Percentiles rank a stretch among this genome's conserved stretches.
Conservation (phyloP, 306 rosid genomes). For the Arachis hypogaea region DNA sequence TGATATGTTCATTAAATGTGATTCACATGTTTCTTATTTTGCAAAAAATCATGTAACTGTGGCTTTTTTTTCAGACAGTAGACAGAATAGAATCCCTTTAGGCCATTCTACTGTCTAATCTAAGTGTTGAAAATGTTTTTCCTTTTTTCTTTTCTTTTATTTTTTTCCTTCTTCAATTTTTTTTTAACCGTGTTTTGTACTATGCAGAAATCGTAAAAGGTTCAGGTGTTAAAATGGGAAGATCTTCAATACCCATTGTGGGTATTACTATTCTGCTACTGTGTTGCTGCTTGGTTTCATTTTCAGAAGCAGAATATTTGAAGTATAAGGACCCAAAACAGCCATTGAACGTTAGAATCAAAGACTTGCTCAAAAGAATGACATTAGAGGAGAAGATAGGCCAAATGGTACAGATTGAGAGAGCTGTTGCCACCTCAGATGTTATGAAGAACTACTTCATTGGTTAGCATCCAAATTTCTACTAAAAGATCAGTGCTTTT, state of each 20-base stretch:
- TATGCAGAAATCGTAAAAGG: slow-evolving; percentile 37
- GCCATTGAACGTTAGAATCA: slow-evolving; percentile 65
- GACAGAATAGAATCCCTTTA: not conserved
- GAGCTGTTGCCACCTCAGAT: slow-evolving; percentile 66
- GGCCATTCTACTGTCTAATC: slow-evolving; percentile 8
- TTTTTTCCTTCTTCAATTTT: not conserved
- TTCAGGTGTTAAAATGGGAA: slow-evolving; percentile 52
- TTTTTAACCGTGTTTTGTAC: slow-evolving; percentile 18
- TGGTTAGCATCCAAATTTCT: slow-evolving; percentile 51
- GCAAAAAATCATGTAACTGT: not conserved
- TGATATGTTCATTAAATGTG: slow-evolving; percentile 17
- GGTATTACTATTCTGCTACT: slow-evolving; percentile 47
- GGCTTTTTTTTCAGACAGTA: not conserved
- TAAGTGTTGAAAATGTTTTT: slow-evolving; percentile 12
- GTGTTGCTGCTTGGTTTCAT: slow-evolving; percentile 51
- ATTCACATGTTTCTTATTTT: slow-evolving; percentile 7
- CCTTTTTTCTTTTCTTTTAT: not conserved
- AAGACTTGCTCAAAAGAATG: slow-evolving; percentile 70
- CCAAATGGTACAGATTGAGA: slow-evolving; percentile 91
- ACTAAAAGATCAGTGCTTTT: slow-evolving; percentile 18
- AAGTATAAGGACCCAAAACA: slow-evolving; percentile 81
- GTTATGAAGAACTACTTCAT: slow-evolving; percentile 70
- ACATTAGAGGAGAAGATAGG: slow-evolving; percentile 84
- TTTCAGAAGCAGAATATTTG: slow-evolving; percentile 53
- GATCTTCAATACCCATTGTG: slow-evolving; percentile 48